Evolutionary conservation across 176 grass and related monocot species (phyloP), one percentile per base, ranked within the genome.

Genomic region (Luzula sylvatica): DNA sequence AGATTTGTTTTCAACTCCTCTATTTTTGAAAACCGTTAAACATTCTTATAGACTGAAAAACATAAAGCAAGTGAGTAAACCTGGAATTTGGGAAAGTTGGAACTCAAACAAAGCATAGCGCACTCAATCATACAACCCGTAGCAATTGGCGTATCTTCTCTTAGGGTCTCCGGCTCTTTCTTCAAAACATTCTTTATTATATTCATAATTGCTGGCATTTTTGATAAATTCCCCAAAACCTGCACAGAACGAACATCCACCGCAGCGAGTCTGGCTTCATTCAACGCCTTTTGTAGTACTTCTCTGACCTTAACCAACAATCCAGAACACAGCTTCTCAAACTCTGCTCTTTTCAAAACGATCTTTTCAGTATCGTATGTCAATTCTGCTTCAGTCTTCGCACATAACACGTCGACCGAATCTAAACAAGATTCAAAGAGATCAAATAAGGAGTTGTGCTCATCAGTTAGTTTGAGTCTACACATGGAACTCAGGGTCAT

Each of bases 101-200:
- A 32, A 32, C 5, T 8, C 29, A 32, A 8, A 32, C 29, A 32
- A 32, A 32, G 3, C 29, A 32, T 32, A 32, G 29, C 29, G 29
- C 29, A 32, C 29, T 32, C 3, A 32, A 32, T 32, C 3, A 32
- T 4, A 32, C 29, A 32, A 32, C 29, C 29, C 8, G 8, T 32
- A 32, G 29, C 3, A 32, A 32, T 32, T 32, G 29, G 3, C 8
- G 5, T 4, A 32, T 3, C 29, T 32, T 32, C 29, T n/a, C n/a
- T n/a, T n/a, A 32, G 3, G 29, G 29, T 32, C 29, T 32, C 72
- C 0, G 69, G 87, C 24, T 87, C 69, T 48, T 87, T 79, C 3
- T 82, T 75, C 23, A 94, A 94, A 15, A 83, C 69, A 7, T 94
- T 80, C 1, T 78, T 83, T 0, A 94, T 57, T 56, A 87, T 94